Base-by-base conservation (phyloP, 2,329 filamentous ascomycete species). In the Hymenoscyphus linearis region DNA sequence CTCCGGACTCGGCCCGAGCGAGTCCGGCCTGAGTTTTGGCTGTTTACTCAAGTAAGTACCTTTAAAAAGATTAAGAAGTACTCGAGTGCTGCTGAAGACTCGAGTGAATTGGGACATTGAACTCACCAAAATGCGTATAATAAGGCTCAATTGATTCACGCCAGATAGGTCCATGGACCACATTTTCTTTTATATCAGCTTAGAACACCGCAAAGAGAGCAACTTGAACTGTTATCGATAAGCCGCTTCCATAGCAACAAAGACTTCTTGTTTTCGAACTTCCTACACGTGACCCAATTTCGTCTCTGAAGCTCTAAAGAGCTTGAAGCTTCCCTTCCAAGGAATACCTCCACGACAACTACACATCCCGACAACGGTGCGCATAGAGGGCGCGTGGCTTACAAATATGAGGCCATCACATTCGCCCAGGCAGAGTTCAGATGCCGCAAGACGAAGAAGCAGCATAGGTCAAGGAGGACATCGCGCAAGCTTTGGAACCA, bases 401-500 rank as follows among this genome's bases (percentile, higher is more conserved):
- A 36, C 6, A 9, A 62, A 27, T 10, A 73, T 73, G 71, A 70
- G 66, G 62, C 44, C 44, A 25, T 66, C 67, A 37, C 69, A 73
- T 60, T 71, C 70, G 14, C 71, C 71, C 5, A 64, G 68, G 22
- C 57, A 68, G 25, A 34, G 54, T 14, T 58, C 57, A 2, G 67
- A 72, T 59, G 59, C 66, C 13, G 65, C 69, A 13, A 60, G 65
- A 40, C 62, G 70, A 34, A 64, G 68, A 56, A 69, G 66, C 14
- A 71, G 69, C 27, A 63, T 67, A 27, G 65, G 62, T 18, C 61
- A 59, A n/a, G 44, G 18, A 4, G 65, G 62, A 2, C 64, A 68
- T 57, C 57, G 69, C 58, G 66, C 65, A 16, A 73, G 70, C 52
- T 66, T 73, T 40, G 66, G 70, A 31, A 71, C 68, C 58, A 63